Percentiles rank a stretch among this genome's conserved stretches.
phyloP scores from a whole-genome alignment of 495 filamentous ascomycete species.

The Penicillium waksmanii region DNA sequence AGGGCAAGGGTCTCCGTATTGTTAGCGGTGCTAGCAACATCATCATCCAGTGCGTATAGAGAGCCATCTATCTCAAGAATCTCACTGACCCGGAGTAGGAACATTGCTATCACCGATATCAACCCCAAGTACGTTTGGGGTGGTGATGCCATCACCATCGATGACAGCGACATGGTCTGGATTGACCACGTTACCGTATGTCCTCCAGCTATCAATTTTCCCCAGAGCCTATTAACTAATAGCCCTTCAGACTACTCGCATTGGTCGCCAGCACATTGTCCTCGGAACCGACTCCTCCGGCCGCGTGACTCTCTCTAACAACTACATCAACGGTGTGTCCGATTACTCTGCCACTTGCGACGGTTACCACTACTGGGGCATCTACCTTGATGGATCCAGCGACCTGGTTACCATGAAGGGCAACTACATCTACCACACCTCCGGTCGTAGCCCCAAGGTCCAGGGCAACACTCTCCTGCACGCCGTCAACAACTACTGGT shows the following conservation, averaged over 20 bases:
- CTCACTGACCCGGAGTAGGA: constrained; percentile 24
- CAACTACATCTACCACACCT: constrained; percentile 52
- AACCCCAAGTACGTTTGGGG: constrained; percentile 56
- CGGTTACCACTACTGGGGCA: constrained; percentile 51
- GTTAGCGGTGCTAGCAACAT: constrained; percentile 48
- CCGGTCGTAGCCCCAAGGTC: constrained; percentile 48
- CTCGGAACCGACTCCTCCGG: constrained; percentile 44
- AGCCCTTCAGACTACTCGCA: constrained; percentile 39
- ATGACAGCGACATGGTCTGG: constrained; percentile 48
- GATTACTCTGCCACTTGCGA: constrained; percentile 49
- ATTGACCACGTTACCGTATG: constrained; percentile 50
- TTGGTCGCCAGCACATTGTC: constrained; percentile 51
- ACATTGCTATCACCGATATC: constrained; percentile 52
- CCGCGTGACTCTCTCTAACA: constrained; percentile 52
- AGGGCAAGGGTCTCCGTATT: constrained; percentile 50
- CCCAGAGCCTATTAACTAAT: background rate
- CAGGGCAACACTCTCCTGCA: constrained; percentile 48
- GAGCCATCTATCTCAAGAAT: background rate
- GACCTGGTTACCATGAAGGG: constrained; percentile 51
- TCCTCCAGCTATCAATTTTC: background rate
- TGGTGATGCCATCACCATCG: constrained; percentile 51
- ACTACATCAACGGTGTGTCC: constrained; percentile 46
- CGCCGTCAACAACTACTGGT: constrained; percentile 63
- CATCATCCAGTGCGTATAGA: constrained; percentile 46
- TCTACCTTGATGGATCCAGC: constrained; percentile 44